Percentiles rank a stretch among this genome's conserved stretches.
Evolutionary conservation across 2,329 filamentous ascomycete genomes (phyloP).

Genomic region (Microdochium trichocladiopsis): DNA sequence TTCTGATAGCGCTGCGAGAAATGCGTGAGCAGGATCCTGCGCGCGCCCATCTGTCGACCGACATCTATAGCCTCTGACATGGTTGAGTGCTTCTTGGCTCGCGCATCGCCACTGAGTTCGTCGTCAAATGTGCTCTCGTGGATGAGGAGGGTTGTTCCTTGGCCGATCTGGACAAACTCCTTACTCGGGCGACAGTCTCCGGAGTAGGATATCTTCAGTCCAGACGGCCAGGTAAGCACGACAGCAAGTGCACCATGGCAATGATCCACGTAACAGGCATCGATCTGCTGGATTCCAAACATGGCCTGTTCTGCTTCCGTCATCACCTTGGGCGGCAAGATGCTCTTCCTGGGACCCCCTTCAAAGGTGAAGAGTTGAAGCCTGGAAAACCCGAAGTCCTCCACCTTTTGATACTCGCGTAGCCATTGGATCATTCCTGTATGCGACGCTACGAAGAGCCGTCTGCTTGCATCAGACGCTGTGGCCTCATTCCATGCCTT

Average conservation of each 20-base stretch:
- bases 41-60: constrained; percentile 70
- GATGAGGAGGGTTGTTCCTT: constrained; percentile 72
- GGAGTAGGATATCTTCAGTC: constrained; percentile 85
- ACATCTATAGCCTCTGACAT: constrained; percentile 78
- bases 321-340: constrained; percentile 20
- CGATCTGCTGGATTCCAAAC: constrained; percentile 59
- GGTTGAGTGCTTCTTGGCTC: constrained; percentile 85
- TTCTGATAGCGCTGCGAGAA: constrained; percentile 94
- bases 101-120: constrained; percentile 68
- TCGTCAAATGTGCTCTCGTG: constrained; percentile 97
- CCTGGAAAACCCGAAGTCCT: constrained; percentile 64
- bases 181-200: constrained; percentile 82
- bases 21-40: constrained; percentile 79
- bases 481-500: constrained; percentile 65
- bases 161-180: constrained; percentile 63
- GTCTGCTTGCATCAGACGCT: constrained; percentile 28
- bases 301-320: constrained; percentile 33
- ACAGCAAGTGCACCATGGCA: constrained; percentile 74
- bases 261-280: constrained; percentile 65
- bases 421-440: constrained; percentile 68
- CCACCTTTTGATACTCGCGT: constrained; percentile 69
- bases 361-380: constrained; percentile 16
- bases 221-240: constrained; percentile 68
- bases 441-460: constrained; percentile 63
- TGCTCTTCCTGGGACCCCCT: not conserved